Evolutionary conservation across 345 rosid genomes (phyloP), one percentile per base, ranked within the genome.

Genomic region (Passiflora organensis): DNA sequence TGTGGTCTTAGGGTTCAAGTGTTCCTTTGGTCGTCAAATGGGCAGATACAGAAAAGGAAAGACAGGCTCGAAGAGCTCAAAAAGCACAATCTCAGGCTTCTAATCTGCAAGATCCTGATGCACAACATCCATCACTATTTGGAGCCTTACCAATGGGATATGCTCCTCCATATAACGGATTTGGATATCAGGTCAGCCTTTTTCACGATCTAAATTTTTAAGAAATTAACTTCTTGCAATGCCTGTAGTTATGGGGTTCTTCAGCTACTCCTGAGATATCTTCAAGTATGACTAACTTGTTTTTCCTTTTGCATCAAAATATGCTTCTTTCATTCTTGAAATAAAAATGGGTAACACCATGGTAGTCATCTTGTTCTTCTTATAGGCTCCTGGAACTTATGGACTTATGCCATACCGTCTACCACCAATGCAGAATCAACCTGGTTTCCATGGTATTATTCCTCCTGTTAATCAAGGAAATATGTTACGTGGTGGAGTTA

Each of bases 21-120:
- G 93, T 89, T 68, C 99, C 97, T 70, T 69, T 94, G 82, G 93
- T 94, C 68, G 99, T 89, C 76, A 94, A 94, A 82, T 94, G 99
- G 99, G 99, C 99, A 48, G 99, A 94, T 66, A 94, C 99, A n/a
- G 99, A 94, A 72, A 81, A 89, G 75, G 99, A 94, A 73, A 82
- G 99, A 68, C 95, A 83, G 68, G 88, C 96, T 43, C 84, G 99
- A 43, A 80, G 91, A 76, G 93, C 89, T 54, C 97, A 85, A 64
- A 94, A 87, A 76, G 85, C 86, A 60, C 97, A 85, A 56, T 83
- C 91, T 24, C 87, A 80, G 65, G 79, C 80, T 24, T 66, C 80
- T 54, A 70, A 71, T 58, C 15, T 79, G 67, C 80, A 85, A 43
- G 83, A 71, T 60, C 45, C 74, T 23, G 95, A 89, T 67, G 75